These are phyloP conservation scores for Daldinia sp. DNA, from an alignment of 2,329 filamentous ascomycete genomes.

Conservation along the genomic window DNA sequence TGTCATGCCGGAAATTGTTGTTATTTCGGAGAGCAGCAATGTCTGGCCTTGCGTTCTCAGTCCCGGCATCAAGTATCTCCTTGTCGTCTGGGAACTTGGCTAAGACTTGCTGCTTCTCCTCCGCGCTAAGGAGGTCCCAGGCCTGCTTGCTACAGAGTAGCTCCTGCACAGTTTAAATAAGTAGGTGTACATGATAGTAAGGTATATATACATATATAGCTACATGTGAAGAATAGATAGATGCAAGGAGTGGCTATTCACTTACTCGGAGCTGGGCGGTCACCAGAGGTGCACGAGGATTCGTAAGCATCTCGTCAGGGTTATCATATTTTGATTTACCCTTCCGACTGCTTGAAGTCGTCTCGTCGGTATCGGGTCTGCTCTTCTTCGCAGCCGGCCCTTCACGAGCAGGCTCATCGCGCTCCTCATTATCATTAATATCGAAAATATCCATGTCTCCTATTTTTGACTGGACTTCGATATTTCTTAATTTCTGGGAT, in stretches of 20 bases:
- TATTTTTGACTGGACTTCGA: conserved; percentile 31
- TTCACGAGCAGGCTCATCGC: conserved; percentile 39
- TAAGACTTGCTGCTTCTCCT: conserved; percentile 53
- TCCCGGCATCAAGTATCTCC: conserved; percentile 55
- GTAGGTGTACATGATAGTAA: not conserved
- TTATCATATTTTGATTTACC: conserved; percentile 48
- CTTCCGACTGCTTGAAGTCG: conserved; percentile 47
- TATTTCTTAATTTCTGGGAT: conserved; percentile 9
- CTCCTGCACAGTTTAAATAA: conserved; percentile 44
- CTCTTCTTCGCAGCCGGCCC: conserved; percentile 45
- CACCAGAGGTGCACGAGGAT: conserved; percentile 53
- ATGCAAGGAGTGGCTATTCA: conserved; percentile 6
- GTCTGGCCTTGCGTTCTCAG: conserved; percentile 56
- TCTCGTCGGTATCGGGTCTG: conserved; percentile 44
- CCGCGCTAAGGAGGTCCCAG: conserved; percentile 54
- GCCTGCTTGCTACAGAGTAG: conserved; percentile 54
- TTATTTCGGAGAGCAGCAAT: conserved; percentile 60
- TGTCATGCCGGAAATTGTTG: conserved; percentile 62
- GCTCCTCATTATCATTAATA: conserved; percentile 23
- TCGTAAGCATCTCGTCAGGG: conserved; percentile 53
- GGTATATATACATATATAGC: not conserved
- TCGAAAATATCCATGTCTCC: conserved; percentile 29
- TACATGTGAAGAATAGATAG: not conserved
- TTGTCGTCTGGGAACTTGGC: conserved; percentile 54
- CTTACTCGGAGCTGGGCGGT: conserved; percentile 53